Evolutionary conservation across 2,329 filamentous ascomycete species (phyloP).

Genomic region (Colletotrichum nymphaeae): DNA sequence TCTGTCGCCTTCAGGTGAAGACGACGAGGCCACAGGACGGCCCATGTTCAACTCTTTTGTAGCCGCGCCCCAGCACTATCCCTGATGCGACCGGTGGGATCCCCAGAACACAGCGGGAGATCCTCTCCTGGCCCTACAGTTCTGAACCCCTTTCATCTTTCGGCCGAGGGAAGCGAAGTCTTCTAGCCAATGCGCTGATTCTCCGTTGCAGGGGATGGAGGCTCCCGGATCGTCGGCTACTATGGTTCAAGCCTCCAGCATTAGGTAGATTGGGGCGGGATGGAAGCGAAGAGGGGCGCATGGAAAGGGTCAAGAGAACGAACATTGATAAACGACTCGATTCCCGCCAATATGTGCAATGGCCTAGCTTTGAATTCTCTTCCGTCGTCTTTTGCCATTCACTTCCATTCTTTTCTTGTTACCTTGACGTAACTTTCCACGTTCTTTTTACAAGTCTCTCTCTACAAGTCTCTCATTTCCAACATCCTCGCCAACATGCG

Average conservation of each 20-base stretch:
- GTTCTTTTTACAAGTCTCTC: background rate
- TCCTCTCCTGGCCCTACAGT: background rate
- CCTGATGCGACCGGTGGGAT: background rate
- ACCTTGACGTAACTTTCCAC: background rate
- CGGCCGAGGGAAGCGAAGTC: slow-evolving; percentile 19
- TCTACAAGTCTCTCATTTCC: slow-evolving; percentile 10
- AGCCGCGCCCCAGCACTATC: slow-evolving; percentile 14
- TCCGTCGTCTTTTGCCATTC: slow-evolving; percentile 19
- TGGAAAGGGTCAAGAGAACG: background rate
- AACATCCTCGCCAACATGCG: slow-evolving; percentile 10
- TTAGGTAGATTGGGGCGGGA: slow-evolving; percentile 17
- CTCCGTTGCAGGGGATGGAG: background rate
- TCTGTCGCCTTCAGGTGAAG: background rate
- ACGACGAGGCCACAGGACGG: background rate
- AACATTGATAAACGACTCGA: slow-evolving; percentile 10
- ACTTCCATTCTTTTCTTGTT: slow-evolving; percentile 18
- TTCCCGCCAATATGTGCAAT: background rate
- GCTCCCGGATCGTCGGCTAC: slow-evolving; percentile 19
- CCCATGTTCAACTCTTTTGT: background rate
- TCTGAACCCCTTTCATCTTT: slow-evolving; percentile 1
- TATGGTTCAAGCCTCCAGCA: slow-evolving; percentile 11
- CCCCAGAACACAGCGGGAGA: slow-evolving; percentile 14
- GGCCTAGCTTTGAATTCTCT: background rate
- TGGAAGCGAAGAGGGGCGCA: background rate
- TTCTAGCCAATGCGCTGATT: background rate